These are phyloP conservation scores for Rhododendron griersonianum DNA, from an alignment of 148 eudicot species.

Conservation along the genomic window DNA sequence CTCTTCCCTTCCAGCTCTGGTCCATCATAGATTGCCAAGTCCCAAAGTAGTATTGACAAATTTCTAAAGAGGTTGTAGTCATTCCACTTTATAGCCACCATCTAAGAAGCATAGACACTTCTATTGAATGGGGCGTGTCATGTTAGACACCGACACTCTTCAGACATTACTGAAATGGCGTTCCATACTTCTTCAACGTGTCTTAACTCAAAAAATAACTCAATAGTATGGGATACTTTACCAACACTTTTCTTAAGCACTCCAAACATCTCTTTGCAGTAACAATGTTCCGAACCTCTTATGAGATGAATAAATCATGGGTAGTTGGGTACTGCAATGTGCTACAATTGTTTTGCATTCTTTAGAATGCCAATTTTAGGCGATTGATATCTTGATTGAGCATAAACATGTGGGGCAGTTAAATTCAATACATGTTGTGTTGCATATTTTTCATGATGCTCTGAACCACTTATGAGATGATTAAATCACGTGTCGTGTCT, in stretches of 20 bases:
- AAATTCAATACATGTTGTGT: neutral
- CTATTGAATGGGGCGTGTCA: neutral
- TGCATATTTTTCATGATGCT: neutral
- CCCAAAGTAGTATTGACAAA: neutral
- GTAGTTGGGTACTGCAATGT: neutral
- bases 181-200: neutral
- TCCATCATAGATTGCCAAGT: neutral
- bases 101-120: neutral
- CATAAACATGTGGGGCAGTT: neutral
- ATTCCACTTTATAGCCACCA: neutral
- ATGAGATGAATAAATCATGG: neutral
- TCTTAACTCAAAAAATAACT: neutral
- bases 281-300: neutral
- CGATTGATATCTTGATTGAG: neutral
- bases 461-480: neutral
- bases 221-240: neutral
- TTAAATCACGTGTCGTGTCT: neutral
- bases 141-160: neutral
- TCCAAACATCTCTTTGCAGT: neutral
- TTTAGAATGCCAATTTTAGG: neutral
- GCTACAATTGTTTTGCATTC: neutral
- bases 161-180: neutral
- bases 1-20: neutral
- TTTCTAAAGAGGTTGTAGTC: neutral
- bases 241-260: neutral